phyloP scores from a whole-genome alignment of 805 yeast species.

The Metschnikowia shivogae region DNA sequence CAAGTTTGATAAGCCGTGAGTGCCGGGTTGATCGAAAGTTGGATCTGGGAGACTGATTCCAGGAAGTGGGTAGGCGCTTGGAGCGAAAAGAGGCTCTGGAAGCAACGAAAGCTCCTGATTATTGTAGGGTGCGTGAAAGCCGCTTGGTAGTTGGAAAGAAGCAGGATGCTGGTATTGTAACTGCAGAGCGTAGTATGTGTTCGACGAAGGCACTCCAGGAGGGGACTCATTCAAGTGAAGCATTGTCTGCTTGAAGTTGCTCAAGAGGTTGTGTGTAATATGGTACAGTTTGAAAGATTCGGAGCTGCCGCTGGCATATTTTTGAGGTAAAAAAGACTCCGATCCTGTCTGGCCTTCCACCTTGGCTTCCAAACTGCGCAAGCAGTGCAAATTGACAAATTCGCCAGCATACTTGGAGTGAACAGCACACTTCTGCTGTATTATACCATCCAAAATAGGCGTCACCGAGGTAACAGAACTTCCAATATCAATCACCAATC shows the following conservation, averaged over 20 bases:
- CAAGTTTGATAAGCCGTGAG: constrained; percentile 44
- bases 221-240: constrained; percentile 24
- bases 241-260: constrained; percentile 34
- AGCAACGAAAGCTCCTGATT: constrained; percentile 47
- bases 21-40: constrained; percentile 41
- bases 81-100: constrained; percentile 70
- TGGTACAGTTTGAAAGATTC: constrained; percentile 36
- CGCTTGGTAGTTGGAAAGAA: constrained; percentile 57
- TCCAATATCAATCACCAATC: constrained; percentile 80
- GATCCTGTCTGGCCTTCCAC: constrained; percentile 19
- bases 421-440: constrained; percentile 59
- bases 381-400: constrained; percentile 63
- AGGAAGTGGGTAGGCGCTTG: constrained; percentile 48
- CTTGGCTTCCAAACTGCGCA: constrained; percentile 39
- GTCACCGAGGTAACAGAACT: constrained; percentile 65
- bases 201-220: constrained; percentile 11
- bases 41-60: constrained; percentile 29
- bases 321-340: constrained; percentile 14
- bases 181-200: constrained; percentile 17
- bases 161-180: constrained; percentile 21
- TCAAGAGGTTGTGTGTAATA: constrained; percentile 31
- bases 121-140: constrained; percentile 32
- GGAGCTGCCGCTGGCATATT: constrained; percentile 4
- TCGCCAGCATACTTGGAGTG: constrained; percentile 82
- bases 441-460: constrained; percentile 72